Conservation (phyloP, 305 asterid genomes). For the Vinca major region DNA sequence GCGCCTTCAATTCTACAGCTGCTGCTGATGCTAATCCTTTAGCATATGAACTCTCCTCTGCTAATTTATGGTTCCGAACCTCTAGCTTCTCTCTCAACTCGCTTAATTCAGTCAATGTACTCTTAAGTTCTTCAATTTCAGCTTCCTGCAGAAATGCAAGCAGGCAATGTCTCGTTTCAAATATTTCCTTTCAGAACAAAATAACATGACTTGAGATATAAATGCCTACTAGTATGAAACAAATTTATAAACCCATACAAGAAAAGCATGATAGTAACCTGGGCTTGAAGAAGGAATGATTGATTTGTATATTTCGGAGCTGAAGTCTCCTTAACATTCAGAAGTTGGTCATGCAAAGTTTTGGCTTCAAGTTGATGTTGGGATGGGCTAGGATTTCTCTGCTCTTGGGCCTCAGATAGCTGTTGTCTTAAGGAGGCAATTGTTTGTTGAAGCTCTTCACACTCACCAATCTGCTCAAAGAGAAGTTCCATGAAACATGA, state of each 20-base stretch:
- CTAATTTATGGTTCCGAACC: constrained; percentile 73
- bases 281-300: constrained; percentile 46
- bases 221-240: not conserved
- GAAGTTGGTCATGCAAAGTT: constrained; percentile 28
- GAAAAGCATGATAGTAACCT: constrained; percentile 36
- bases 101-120: constrained; percentile 40
- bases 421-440: constrained; percentile 55
- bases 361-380: constrained; percentile 35
- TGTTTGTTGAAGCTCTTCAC: constrained; percentile 63
- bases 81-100: constrained; percentile 66
- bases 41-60: constrained; percentile 91
- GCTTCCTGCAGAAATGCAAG: constrained; percentile 40
- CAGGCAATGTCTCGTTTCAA: constrained; percentile 13
- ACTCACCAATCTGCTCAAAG: constrained; percentile 50
- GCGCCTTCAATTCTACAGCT: constrained; percentile 90
- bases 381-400: constrained; percentile 28
- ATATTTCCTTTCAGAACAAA: not conserved
- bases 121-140: constrained; percentile 58
- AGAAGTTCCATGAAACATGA: constrained; percentile 5
- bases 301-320: constrained; percentile 35
- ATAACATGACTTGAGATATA: not conserved
- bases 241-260: constrained; percentile 2
- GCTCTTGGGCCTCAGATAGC: constrained; percentile 45
- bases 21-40: constrained; percentile 98
- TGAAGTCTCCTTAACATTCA: constrained; percentile 34